Evolutionary conservation across 768 basidiomycete species (phyloP), one percentile per base, ranked within the genome.

Genomic region (Russula sp.): DNA sequence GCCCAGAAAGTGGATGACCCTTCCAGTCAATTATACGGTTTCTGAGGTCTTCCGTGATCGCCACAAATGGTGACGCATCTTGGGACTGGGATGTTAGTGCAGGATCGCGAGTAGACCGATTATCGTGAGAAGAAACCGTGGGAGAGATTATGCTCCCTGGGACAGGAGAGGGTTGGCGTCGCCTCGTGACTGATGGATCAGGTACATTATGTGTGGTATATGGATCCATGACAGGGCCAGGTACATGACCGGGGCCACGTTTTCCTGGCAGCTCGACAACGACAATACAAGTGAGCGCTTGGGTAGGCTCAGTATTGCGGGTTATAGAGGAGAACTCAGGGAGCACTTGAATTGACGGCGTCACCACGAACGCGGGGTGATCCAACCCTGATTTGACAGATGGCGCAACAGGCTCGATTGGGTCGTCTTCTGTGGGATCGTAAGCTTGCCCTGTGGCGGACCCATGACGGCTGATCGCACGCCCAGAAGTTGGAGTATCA

Each of bases 21-120:
- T 96, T 96, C 91, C 95, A 98, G 75, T 97, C 94, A 59, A 90
- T 87, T 67, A 98, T 93, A 42, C 97, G 85, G 70, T 84, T 85
- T 66, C 87, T 81, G 42, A 99, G 81, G 72, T 98, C 96, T 59
- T 90, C 88, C 2, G 93, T 89, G 71, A 97, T 90, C 42, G 84
- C 81, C 29, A 74, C 79, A 75, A 98, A 95, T 5, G 91, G 87
- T 43, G 88, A 83, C 66, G 87, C 84, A 45, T 85, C 84, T 13
- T 78, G 63, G 29, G 58, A 35, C 14, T 39, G 59, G 4, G 53
- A 38, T 11, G 63, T 20, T 38, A 35, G 29, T 51, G 65, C 3
- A 45, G 41, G 29, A n/a, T 62, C 60, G 22, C 60, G 66, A 38
- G 18, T 25, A 32, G 66, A 41, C 1, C 60, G 56, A 20, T 38